Conservation (phyloP, 2,329 filamentous ascomycete species). For the Zasmidium citrigriseum region DNA sequence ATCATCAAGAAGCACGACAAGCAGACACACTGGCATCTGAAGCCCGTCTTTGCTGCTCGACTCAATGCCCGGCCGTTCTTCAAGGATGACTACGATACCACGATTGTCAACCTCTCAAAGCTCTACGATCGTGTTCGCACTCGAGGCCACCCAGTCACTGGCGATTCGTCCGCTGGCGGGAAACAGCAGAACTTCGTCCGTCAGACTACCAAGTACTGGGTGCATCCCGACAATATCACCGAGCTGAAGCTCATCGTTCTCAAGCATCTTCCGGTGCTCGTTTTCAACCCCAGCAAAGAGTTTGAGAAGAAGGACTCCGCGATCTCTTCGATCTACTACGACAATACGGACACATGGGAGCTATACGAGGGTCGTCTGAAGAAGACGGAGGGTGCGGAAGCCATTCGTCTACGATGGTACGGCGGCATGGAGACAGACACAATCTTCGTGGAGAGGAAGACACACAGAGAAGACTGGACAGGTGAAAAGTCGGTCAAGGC, state of each 20-base stretch:
- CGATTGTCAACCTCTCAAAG: conserved; percentile 90
- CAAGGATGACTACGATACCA: conserved; percentile 97
- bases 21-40: conserved; percentile 89
- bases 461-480: conserved; percentile 98
- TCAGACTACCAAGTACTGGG: conserved; percentile 99
- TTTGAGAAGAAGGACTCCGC: conserved; percentile 88
- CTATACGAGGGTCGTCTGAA: conserved; percentile 91
- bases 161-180: conserved; percentile 88
- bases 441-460: conserved; percentile 97
- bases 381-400: conserved; percentile 97
- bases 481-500: conserved; percentile 99
- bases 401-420: conserved; percentile 95
- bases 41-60: conserved; percentile 91
- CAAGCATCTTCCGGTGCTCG: conserved; percentile 93
- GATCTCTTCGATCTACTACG: conserved; percentile 98
- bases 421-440: conserved; percentile 93
- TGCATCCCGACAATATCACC: conserved; percentile 96
- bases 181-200: conserved; percentile 93
- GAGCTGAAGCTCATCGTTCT: conserved; percentile 97
- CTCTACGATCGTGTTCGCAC: conserved; percentile 95
- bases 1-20: conserved; percentile 99
- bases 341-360: conserved; percentile 92
- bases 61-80: conserved; percentile 97
- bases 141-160: conserved; percentile 86
- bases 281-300: conserved; percentile 97